These are phyloP conservation scores for Fusarium falciforme DNA, from an alignment of 2,329 filamentous ascomycete species.

Conservation along the genomic window DNA sequence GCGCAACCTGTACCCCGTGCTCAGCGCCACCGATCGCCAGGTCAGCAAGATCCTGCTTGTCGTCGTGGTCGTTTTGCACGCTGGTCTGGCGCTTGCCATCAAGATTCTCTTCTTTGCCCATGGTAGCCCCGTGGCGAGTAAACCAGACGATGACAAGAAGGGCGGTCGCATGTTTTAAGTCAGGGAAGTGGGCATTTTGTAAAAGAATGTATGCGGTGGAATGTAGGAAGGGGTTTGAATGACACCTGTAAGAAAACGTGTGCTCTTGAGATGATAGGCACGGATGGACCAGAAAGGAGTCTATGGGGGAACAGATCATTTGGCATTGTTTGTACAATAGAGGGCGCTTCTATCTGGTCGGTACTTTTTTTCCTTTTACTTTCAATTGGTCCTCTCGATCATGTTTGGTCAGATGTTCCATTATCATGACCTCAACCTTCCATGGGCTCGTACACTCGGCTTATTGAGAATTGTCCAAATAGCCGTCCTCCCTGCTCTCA, in stretches of 20 bases:
- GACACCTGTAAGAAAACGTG: slow-evolving; percentile 32
- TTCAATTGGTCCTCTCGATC: not conserved
- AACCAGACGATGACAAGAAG: slow-evolving; percentile 47
- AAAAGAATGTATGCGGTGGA: slow-evolving; percentile 4
- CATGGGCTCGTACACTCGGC: slow-evolving; percentile 55
- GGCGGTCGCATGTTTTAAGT: slow-evolving; percentile 30
- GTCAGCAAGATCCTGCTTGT: slow-evolving; percentile 89
- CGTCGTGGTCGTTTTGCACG: slow-evolving; percentile 85
- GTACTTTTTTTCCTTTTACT: not conserved
- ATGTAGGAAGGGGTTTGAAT: slow-evolving; percentile 17
- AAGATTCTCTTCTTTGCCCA: slow-evolving; percentile 97
- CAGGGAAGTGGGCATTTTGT: not conserved
- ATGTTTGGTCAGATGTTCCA: not conserved
- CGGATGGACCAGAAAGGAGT: slow-evolving; percentile 28
- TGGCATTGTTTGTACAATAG: slow-evolving; percentile 39
- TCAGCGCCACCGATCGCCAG: slow-evolving; percentile 92
- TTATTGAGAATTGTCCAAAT: slow-evolving; percentile 40
- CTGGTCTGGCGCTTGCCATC: slow-evolving; percentile 91
- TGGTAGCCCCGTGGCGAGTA: slow-evolving; percentile 65
- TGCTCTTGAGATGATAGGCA: slow-evolving; percentile 6
- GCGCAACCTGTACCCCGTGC: slow-evolving; percentile 88
- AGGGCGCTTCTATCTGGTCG: slow-evolving; percentile 32
- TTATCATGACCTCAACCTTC: not conserved
- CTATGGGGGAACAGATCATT: slow-evolving; percentile 15
- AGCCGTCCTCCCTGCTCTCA: not conserved